Conservation (phyloP, 1,139 yeast species). For the Geotrichum macrosporum region DNA sequence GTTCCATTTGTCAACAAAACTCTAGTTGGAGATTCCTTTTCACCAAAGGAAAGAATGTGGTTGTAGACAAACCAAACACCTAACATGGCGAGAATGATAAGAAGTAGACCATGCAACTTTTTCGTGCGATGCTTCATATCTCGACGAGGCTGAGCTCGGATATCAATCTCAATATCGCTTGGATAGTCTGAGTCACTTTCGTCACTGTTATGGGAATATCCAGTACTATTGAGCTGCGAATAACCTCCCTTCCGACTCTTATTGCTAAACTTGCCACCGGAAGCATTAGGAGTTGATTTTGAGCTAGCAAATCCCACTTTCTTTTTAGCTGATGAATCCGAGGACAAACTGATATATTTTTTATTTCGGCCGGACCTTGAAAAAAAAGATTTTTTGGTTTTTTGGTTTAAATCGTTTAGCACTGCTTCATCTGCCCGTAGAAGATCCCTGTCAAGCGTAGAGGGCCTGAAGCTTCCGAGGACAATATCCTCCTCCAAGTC, state of each 20-base stretch:
- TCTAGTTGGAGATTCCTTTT: conserved; percentile 3
- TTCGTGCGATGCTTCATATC: conserved; percentile 13
- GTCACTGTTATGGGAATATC: conserved; percentile 8
- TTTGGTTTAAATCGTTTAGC: conserved; percentile 26
- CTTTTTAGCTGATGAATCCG: conserved; percentile 14
- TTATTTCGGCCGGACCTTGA: conserved; percentile 9
- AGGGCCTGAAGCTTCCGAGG: conserved; percentile 27
- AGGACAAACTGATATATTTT: conserved; percentile 17
- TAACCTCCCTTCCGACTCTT: conserved; percentile 9
- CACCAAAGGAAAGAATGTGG: conserved; percentile 8
- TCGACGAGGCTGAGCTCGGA: conserved; percentile 18
- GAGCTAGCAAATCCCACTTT: conserved; percentile 21
- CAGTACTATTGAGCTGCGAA: conserved; percentile 6
- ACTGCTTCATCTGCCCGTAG: conserved; percentile 33
- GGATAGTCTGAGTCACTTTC: conserved; percentile 22
- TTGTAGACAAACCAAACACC: conserved; percentile 20
- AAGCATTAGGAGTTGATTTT: conserved; percentile 3
- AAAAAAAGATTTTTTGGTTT: conserved; percentile 14
- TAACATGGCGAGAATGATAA: conserved; percentile 14
- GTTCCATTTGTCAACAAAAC: conserved; percentile 59
- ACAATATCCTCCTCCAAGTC: conserved; percentile 32
- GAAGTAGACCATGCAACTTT: conserved; percentile 18
- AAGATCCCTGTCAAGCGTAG: conserved; percentile 31
- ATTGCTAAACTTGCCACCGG: not conserved
- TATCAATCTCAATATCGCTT: conserved; percentile 23